Evolutionary conservation across 2,329 filamentous ascomycete genomes (phyloP).

Genomic region (Myriosclerotinia curreyana): DNA sequence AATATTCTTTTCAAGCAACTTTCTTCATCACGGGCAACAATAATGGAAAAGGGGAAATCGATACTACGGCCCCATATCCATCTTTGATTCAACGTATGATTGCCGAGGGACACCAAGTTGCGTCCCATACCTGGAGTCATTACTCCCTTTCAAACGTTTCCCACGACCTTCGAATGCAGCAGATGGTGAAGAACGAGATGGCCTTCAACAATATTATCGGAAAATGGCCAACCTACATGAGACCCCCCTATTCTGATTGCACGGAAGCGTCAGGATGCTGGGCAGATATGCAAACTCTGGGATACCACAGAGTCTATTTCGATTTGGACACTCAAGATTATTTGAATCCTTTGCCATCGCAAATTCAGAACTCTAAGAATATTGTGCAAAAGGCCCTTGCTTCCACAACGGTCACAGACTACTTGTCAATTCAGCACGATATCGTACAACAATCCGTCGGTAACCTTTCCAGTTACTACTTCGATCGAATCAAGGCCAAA

Average conservation of each 20-base stretch:
- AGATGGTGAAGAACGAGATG: slow-evolving; percentile 53
- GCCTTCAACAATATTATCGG: slow-evolving; percentile 53
- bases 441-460: slow-evolving; percentile 38
- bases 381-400: slow-evolving; percentile 43
- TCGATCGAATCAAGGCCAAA: slow-evolving; percentile 37
- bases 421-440: slow-evolving; percentile 46
- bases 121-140: slow-evolving; percentile 54
- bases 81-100: slow-evolving; percentile 45
- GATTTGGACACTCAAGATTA: slow-evolving; percentile 52
- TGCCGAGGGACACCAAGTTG: slow-evolving; percentile 52
- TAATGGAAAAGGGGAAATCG: slow-evolving; percentile 41
- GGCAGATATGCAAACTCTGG: slow-evolving; percentile 38
- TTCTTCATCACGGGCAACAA: slow-evolving; percentile 64
- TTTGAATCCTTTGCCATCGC: slow-evolving; percentile 42
- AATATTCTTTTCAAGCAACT: slow-evolving; percentile 60
- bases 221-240: slow-evolving; percentile 53
- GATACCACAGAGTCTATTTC: slow-evolving; percentile 49
- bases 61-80: slow-evolving; percentile 44
- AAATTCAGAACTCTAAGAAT: slow-evolving; percentile 47
- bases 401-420: slow-evolving; percentile 33
- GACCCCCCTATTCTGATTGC: slow-evolving; percentile 41
- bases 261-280: slow-evolving; percentile 42
- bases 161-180: slow-evolving; percentile 44
- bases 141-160: slow-evolving; percentile 45
- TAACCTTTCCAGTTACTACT: slow-evolving; percentile 37